phyloP scores from a whole-genome alignment of 2,329 filamentous ascomycete species.

The Fusarium nanum region DNA sequence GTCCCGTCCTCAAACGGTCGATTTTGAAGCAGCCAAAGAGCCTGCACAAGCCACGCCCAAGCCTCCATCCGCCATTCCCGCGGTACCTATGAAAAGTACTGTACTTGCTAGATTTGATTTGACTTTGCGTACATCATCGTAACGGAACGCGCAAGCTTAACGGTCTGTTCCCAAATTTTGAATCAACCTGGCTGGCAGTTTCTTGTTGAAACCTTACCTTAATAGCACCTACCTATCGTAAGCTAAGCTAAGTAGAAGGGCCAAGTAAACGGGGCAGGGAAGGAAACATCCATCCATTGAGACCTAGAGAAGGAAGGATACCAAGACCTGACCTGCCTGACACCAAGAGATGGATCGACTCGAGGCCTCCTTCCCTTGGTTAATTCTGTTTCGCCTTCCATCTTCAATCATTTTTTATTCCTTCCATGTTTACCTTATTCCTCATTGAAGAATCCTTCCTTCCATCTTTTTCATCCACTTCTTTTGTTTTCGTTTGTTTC shows the following conservation, averaged over 20 bases:
- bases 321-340: conserved; percentile 10
- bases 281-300: conserved; percentile 3
- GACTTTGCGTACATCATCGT: conserved; percentile 3
- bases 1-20: not conserved
- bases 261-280: conserved; percentile 7
- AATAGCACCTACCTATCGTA: not conserved
- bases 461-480: conserved; percentile 4
- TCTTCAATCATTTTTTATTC: conserved; percentile 1
- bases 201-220: conserved; percentile 30
- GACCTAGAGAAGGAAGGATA: conserved; percentile 3
- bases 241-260: not conserved
- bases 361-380: conserved; percentile 30
- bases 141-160: conserved; percentile 21
- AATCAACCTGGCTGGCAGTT: conserved; percentile 22
- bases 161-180: conserved; percentile 30
- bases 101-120: conserved; percentile 14
- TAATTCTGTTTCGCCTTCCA: conserved; percentile 12
- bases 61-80: conserved; percentile 31
- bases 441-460: not conserved
- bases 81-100: conserved; percentile 27
- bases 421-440: conserved; percentile 18
- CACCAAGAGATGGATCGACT: conserved; percentile 27
- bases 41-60: conserved; percentile 30
- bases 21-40: not conserved
- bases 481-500: conserved; percentile 4